Conservation (phyloP, 1,139 yeast species). For the Yamadazyma diospyri region DNA sequence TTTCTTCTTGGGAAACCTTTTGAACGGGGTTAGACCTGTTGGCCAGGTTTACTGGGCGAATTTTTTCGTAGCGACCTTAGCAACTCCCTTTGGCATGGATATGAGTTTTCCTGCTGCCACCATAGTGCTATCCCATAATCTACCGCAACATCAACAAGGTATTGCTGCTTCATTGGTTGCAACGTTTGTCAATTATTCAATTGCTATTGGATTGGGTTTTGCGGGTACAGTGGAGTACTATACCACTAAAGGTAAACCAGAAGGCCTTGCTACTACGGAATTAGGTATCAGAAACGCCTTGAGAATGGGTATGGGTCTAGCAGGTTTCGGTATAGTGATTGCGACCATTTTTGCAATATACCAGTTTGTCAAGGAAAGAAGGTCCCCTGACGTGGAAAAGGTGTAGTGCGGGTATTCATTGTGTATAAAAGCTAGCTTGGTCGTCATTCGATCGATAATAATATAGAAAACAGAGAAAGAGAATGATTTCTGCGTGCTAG, state of each 20-base stretch:
- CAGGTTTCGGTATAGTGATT: slow-evolving; percentile 41
- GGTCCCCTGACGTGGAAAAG: not conserved
- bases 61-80: slow-evolving; percentile 42
- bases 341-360: slow-evolving; percentile 19
- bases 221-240: slow-evolving; percentile 60
- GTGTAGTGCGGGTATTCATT: too few species aligned
- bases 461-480: too few species aligned
- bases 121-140: slow-evolving; percentile 45
- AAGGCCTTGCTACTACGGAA: slow-evolving; percentile 21
- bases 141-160: slow-evolving; percentile 58
- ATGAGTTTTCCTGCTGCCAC: slow-evolving; percentile 64
- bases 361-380: slow-evolving; percentile 4
- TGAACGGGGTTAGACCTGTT: slow-evolving; percentile 13
- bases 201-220: slow-evolving; percentile 60
- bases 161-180: slow-evolving; percentile 62
- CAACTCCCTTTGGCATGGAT: slow-evolving; percentile 63
- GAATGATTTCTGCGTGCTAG: too few species aligned
- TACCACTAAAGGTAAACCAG: slow-evolving; percentile 25
- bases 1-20: slow-evolving; percentile 13
- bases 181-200: slow-evolving; percentile 60
- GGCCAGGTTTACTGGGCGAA: slow-evolving; percentile 24
- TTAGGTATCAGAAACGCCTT: slow-evolving; percentile 43
- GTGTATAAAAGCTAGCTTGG: too few species aligned
- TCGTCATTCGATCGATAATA: too few species aligned
- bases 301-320: slow-evolving; percentile 50